Base-by-base conservation (phyloP, 169 alveolate species). In the Plasmodium knowlesi region DNA sequence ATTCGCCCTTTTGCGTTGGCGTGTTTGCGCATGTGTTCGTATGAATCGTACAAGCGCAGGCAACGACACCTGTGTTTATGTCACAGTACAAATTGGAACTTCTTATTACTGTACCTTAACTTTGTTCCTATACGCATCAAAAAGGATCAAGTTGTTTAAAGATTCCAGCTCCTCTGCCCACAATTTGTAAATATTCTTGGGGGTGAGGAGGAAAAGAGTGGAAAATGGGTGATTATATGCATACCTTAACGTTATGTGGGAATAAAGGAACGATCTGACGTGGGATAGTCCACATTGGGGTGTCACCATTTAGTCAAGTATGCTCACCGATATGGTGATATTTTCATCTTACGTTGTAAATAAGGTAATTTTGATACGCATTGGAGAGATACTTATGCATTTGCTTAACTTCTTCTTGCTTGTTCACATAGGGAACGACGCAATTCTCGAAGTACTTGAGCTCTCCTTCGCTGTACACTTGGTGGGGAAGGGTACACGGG, bases 391-490 rank as follows among this genome's bases (percentile, higher is more conserved):
- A 19, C 72, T 89, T 89, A 3, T 89, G 84, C 14, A 81, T 61
- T 73, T 89, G 83, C 37, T 78, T 80, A 46, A 81, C 54, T 43
- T 78, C 83, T 25, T 89, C 79, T 73, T 89, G 91, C 72, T 79
- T 80, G 30, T 81, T 78, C 32, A 89, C 94, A 67, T 89, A 89
- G 30, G 94, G 94, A 0, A 89, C 32, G 83, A 89, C 28, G 32
- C 81, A 39, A 28, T 57, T 81, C 73, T 81, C 90, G 70, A 80
- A 79, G 73, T 80, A 89, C 25, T 81, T 79, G 19, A 89, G 57
- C 34, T 89, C 94, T 41, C 76, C 82, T 89, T 89, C 94, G 54
- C 41, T 89, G 50, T 89, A 89, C 94, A 89, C 94, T 89, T 8
- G 46, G 53, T 12, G 73, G 50, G 39, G 25, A 78, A 30, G 14